These are phyloP conservation scores for Taiozyma onychis DNA, from an alignment of 1,139 yeast species.

Conservation along the genomic window DNA sequence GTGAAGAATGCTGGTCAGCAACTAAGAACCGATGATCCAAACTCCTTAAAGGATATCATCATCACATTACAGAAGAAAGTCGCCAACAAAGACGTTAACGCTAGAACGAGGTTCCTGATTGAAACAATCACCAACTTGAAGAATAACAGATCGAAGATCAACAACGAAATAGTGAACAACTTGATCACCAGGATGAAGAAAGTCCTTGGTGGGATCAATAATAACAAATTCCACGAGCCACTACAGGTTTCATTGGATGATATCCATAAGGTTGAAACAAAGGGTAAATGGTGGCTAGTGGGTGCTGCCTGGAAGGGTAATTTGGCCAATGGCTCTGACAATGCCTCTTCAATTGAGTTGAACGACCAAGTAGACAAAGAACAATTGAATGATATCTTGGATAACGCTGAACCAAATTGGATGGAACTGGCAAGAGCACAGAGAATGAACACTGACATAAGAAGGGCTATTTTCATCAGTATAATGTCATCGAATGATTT, in stretches of 20 bases:
- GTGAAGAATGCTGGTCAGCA: constrained; percentile 77
- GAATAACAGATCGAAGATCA: constrained; percentile 61
- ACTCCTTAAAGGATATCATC: constrained; percentile 77
- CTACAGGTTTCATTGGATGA: constrained; percentile 81
- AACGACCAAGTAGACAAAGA: constrained; percentile 26
- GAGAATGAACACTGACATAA: constrained; percentile 91
- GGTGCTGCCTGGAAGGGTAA: constrained; percentile 95
- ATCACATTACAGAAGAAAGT: constrained; percentile 46
- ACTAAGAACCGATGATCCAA: constrained; percentile 85
- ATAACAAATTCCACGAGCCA: constrained; percentile 57
- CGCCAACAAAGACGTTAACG: constrained; percentile 35
- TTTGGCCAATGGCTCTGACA: constrained; percentile 26
- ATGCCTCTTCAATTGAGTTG: constrained; percentile 7
- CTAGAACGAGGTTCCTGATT: constrained; percentile 76
- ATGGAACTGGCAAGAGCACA: constrained; percentile 77
- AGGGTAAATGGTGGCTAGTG: constrained; percentile 98
- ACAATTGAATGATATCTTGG: constrained; percentile 22
- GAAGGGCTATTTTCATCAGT: constrained; percentile 89
- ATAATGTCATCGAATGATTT: constrained; percentile 94
- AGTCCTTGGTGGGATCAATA: constrained; percentile 44
- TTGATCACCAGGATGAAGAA: constrained; percentile 62
- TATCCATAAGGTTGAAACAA: constrained; percentile 64
- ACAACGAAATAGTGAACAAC: constrained; percentile 40
- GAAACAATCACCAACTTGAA: constrained; percentile 83
- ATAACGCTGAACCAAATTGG: constrained; percentile 64